phyloP scores from a whole-genome alignment of 1,139 yeast species.

The Geotrichum carabidarum region DNA sequence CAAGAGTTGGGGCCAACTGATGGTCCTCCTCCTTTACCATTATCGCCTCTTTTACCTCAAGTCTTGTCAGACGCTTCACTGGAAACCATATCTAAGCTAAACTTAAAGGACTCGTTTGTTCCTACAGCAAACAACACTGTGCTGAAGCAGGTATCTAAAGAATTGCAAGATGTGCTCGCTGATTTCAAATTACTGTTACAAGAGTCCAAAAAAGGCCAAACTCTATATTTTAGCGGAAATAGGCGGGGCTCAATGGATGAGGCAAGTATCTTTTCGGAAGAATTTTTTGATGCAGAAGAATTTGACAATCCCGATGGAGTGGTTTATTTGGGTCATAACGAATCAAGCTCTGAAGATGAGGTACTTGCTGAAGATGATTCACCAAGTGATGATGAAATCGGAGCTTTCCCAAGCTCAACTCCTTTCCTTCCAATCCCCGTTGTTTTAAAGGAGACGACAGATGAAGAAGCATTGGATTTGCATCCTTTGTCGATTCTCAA shows the following conservation, averaged over 20 bases:
- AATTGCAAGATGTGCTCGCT: not conserved
- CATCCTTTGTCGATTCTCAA: constrained; percentile 56
- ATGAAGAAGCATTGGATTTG: constrained; percentile 33
- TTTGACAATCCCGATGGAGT: constrained; percentile 33
- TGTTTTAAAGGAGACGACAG: constrained; percentile 16
- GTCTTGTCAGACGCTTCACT: not conserved
- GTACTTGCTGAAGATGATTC: constrained; percentile 15
- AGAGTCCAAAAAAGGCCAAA: not conserved
- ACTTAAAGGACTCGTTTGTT: not conserved
- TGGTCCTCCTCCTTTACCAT: constrained; percentile 2
- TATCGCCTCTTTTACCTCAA: constrained; percentile 1
- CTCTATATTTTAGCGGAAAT: not conserved
- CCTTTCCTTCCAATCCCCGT: not conserved
- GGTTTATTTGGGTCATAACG: constrained; percentile 30
- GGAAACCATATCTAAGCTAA: not conserved
- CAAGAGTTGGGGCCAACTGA: not conserved
- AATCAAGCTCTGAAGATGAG: constrained; percentile 23
- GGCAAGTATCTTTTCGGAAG: constrained; percentile 41
- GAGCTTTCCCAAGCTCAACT: not conserved
- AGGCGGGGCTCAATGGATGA: constrained; percentile 2
- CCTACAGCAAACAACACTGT: not conserved
- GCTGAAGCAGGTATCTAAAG: not conserved
- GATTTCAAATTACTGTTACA: not conserved
- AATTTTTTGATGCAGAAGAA: constrained; percentile 67
- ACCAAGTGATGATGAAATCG: constrained; percentile 6